phyloP scores from a whole-genome alignment of 2,329 filamentous ascomycete genomes.

The Colletotrichum liaoningense region DNA sequence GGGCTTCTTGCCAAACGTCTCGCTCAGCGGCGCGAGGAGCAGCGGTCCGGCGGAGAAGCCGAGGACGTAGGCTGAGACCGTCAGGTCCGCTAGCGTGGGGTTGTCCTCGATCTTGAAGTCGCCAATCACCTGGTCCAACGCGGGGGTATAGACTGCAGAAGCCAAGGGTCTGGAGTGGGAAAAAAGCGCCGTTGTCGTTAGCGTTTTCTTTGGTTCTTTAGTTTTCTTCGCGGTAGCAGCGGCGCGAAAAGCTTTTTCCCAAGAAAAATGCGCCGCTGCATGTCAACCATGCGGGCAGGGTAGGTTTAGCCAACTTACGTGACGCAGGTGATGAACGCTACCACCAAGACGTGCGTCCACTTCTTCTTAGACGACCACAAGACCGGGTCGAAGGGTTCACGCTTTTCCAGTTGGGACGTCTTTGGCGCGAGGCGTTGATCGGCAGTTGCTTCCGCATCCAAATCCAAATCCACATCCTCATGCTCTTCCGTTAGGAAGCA shows the following conservation, averaged over 20 bases:
- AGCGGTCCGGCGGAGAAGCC: slow-evolving; percentile 25
- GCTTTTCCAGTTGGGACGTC: not conserved
- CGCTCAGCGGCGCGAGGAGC: slow-evolving; percentile 9
- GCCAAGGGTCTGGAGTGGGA: slow-evolving; percentile 7
- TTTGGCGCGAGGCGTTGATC: slow-evolving; percentile 1
- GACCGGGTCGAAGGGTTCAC: slow-evolving; percentile 14
- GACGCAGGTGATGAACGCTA: slow-evolving; percentile 17
- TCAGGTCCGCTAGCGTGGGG: slow-evolving; percentile 10
- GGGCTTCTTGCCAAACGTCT: slow-evolving; percentile 7
- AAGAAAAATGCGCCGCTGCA: not conserved
- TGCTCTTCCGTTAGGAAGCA: slow-evolving; percentile 1
- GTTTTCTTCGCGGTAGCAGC: not conserved
- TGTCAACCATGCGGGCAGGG: not conserved
- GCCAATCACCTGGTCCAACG: slow-evolving; percentile 10
- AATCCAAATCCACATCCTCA: not conserved
- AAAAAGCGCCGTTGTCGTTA: not conserved
- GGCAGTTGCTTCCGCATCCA: not conserved
- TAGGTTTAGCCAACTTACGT: slow-evolving; percentile 11
- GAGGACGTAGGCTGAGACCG: slow-evolving; percentile 23
- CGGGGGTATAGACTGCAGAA: slow-evolving; percentile 28
- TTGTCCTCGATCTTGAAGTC: slow-evolving; percentile 12
- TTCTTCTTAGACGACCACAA: slow-evolving; percentile 22
- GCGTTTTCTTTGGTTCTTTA: not conserved
- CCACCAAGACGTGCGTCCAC: slow-evolving; percentile 20
- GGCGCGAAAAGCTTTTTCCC: not conserved